Base-by-base conservation (phyloP, 495 filamentous ascomycete species). In the Neurospora discreta region DNA sequence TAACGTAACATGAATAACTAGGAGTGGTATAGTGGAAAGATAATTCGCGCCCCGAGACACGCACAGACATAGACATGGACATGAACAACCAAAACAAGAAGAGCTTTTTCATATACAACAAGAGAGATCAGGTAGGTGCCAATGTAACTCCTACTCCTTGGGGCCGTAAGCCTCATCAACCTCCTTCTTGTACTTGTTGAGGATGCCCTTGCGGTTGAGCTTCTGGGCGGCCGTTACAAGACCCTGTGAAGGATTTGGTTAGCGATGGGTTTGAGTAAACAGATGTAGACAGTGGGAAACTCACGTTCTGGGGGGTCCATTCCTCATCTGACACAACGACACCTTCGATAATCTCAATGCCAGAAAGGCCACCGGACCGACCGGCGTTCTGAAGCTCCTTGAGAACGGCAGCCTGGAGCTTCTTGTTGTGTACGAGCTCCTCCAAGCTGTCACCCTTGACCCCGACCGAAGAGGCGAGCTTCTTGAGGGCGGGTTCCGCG, bases 251-350 rank as follows among this genome's bases (percentile, higher is more conserved):
- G 1, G n/a, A 39, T 13, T 16, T 10, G 69, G 72, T 84, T 76
- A 82, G 78, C 72, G 71, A 71, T 71, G 38, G 60, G 69, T 65
- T 41, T n/a, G 20, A n/a, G 68, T 18, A 39, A 13, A 30, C 10
- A 73, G 9, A 65, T 72, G 2, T 42, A 3, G 60, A 41, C 9
- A 20, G 39, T 38, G 40, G 13, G 13, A 73, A 70, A 86, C 93
- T 89, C 86, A 97, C 95, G 82, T 97, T 98, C 70, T 96, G 91
- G 69, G 95, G 92, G 36, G 91, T 98, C 95, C 95, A 99, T 80
- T 99, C 95, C 81, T 99, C 95, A 74, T 97, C 94, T 1, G 93
- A 91, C 78, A 99, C 80, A 7, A 97, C 93, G 18, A 96, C 93
- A 73, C 95, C 95, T 72, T 93, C 90, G 75, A 99, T 91, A 69